These are phyloP conservation scores for Lasiodiplodia sp. DNA, from an alignment of 2,329 filamentous ascomycete species.

Conservation along the genomic window DNA sequence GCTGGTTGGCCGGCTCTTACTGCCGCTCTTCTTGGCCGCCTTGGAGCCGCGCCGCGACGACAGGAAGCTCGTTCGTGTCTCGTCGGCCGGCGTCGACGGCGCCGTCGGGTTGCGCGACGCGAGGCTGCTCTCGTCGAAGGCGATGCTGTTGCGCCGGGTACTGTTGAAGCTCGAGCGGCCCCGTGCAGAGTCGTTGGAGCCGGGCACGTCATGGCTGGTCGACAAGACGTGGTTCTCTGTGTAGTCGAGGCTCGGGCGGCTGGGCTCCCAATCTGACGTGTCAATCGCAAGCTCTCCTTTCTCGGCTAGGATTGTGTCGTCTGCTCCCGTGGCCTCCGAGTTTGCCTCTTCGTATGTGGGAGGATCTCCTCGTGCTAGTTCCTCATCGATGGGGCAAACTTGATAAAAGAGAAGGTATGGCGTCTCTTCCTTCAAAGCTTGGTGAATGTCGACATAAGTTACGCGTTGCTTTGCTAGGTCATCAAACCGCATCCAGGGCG, in stretches of 20 bases:
- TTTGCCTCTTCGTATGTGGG: constrained; percentile 53
- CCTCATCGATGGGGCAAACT: constrained; percentile 83
- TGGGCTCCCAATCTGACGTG: constrained; percentile 26
- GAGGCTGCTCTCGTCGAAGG: constrained; percentile 48
- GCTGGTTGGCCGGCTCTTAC: constrained; percentile 52
- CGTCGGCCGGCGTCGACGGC: constrained; percentile 54
- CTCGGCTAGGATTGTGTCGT: constrained; percentile 21
- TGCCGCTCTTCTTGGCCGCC: constrained; percentile 37
- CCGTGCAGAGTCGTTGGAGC: constrained; percentile 32
- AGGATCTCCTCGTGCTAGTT: constrained; percentile 50
- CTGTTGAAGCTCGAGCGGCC: constrained; percentile 48
- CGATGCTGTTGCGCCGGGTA: constrained; percentile 49
- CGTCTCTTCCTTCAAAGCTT: constrained; percentile 82
- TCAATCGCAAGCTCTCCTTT: constrained; percentile 29
- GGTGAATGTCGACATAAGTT: constrained; percentile 76
- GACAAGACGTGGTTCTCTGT: constrained; percentile 13
- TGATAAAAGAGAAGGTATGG: constrained; percentile 97
- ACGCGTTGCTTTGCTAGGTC: constrained; percentile 81
- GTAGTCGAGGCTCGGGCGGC: constrained; percentile 35
- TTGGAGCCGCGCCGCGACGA: constrained; percentile 43
- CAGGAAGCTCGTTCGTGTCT: constrained; percentile 45
- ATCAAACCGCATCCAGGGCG: constrained; percentile 88
- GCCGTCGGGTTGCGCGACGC: constrained; percentile 42
- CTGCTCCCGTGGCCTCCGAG: constrained; percentile 31
- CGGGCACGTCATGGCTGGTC: constrained; percentile 2